Conservation (phyloP, 805 yeast genomes). For the Wickerhamomyces sydowiorum region DNA sequence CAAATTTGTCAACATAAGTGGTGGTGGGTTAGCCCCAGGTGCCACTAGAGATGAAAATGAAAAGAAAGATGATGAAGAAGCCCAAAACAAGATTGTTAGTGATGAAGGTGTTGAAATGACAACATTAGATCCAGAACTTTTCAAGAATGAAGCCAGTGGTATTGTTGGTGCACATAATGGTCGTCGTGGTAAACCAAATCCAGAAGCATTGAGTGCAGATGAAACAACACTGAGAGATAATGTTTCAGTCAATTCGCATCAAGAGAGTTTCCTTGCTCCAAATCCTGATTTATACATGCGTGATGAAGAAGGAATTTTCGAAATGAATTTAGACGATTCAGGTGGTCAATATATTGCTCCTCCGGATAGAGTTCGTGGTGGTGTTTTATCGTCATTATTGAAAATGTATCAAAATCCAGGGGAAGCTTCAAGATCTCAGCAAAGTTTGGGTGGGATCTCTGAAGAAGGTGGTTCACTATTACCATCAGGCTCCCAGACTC, state of each 20-base stretch:
- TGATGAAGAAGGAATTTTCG: conserved; percentile 20
- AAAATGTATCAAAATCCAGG: conserved; percentile 54
- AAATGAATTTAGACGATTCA: conserved; percentile 24
- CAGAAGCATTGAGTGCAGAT: conserved; percentile 9
- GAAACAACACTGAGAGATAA: conserved; percentile 17
- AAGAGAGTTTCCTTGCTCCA: conserved; percentile 25
- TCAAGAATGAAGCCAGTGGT: conserved; percentile 48
- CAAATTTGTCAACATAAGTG: conserved; percentile 25
- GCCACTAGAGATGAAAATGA: conserved; percentile 16
- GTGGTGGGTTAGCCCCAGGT: conserved; percentile 32
- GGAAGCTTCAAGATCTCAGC: conserved; percentile 25
- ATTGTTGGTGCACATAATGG: conserved; percentile 44
- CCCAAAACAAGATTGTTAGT: conserved; percentile 22
- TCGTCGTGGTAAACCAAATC: conserved; percentile 1
- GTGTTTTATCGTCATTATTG: conserved; percentile 76
- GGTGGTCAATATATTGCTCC: conserved; percentile 46
- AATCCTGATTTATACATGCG: conserved; percentile 40
- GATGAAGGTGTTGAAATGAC: conserved; percentile 39
- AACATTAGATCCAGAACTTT: conserved; percentile 34
- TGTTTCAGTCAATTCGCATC: conserved; percentile 13
- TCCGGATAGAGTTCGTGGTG: conserved; percentile 69
- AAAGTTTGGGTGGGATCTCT: conserved; percentile 8
- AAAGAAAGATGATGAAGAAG: conserved; percentile 30
- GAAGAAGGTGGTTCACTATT: conserved; percentile 9
- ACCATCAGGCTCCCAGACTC: conserved; percentile 13